A percentile compares a stretch with the other conserved stretches of the same genome.
phyloP scores from a whole-genome alignment of 257 asterid species.

The Lavandula angustifolia region DNA sequence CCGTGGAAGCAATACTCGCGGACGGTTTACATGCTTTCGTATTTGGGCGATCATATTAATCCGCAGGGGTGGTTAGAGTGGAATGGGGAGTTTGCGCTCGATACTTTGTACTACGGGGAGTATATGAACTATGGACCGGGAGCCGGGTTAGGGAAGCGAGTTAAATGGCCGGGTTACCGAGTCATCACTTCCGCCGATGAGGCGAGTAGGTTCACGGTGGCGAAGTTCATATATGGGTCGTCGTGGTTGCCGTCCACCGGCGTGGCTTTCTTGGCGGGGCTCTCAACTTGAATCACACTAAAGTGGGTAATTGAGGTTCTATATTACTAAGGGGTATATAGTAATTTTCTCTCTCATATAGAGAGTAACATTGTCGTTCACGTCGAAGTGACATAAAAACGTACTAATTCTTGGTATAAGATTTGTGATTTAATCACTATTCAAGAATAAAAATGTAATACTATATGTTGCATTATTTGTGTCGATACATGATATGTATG shows the following conservation, averaged over 20 bases:
- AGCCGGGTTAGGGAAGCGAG: conserved; percentile 38
- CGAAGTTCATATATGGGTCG: conserved; percentile 45
- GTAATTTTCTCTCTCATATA: no score
- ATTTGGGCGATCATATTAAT: conserved; percentile 40
- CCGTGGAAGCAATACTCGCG: conserved; percentile 58
- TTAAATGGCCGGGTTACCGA: conserved; percentile 54
- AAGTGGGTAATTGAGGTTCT: no score
- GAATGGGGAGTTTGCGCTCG: conserved; percentile 38
- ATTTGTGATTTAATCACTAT: no score
- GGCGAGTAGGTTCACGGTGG: conserved; percentile 52
- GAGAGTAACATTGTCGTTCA: no score
- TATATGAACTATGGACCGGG: conserved; percentile 56
- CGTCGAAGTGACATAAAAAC: no score
- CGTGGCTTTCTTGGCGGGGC: conserved; percentile 54
- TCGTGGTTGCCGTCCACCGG: conserved; percentile 61
- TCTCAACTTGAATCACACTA: conserved; percentile 32
- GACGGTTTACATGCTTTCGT: conserved; percentile 48
- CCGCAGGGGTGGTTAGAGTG: conserved; percentile 54
- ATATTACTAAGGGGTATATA: no score
- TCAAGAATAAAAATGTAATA: no score
- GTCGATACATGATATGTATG: no score
- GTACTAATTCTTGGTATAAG: no score
- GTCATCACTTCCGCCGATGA: conserved; percentile 37
- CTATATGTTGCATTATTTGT: no score
- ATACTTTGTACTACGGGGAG: conserved; percentile 54